Evolutionary conservation across 306 rosid genomes (phyloP), one percentile per base, ranked within the genome.

Genomic region (Albizia julibrissin): DNA sequence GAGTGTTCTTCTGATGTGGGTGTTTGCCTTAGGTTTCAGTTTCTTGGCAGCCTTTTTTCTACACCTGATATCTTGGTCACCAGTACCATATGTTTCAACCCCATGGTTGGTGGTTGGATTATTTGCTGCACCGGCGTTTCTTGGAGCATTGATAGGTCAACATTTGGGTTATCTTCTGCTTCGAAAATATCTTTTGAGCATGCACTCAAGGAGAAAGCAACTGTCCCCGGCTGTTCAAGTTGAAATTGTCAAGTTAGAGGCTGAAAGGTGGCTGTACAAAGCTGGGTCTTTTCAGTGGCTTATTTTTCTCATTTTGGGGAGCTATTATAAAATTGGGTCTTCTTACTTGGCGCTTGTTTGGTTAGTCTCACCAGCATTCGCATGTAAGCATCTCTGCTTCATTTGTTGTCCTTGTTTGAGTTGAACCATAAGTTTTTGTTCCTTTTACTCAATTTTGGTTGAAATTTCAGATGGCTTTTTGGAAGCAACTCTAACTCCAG

Each of bases 191-290:
- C 92, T 95, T 59, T 79, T 86, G 64, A 91, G 81, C 4, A 79
- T 85, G 40, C 84, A 87, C 80, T 84, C 94, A 83, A 89, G 85
- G 77, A 91, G 90, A 79, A 85, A 84, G 83, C 85, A 82, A 33
- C 82, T 93, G 62, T 67, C 92, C 47, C 79, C 86, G 14, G 76
- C 85, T 77, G 62, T 87, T 87, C 92, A 81, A 76, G 89, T 88
- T 64, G 85, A 90, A 74, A 24, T 91, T 78, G 85, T 88, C 86
- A 89, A 90, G 84, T 84, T 90, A 31, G 99, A 95, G 87, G 95
- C 98, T 71, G 99, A 95, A 89, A 95, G 99, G 85, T 95, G 99
- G 99, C 93, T 95, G 75, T 95, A 91, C 73, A 95, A 95, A 87
- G 92, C 95, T 61, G 99, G 98, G 86, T 89, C 98, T 77, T 80